Base-by-base conservation (phyloP, 1,284 basidiomycete species). In the Takashimella koratensis region DNA sequence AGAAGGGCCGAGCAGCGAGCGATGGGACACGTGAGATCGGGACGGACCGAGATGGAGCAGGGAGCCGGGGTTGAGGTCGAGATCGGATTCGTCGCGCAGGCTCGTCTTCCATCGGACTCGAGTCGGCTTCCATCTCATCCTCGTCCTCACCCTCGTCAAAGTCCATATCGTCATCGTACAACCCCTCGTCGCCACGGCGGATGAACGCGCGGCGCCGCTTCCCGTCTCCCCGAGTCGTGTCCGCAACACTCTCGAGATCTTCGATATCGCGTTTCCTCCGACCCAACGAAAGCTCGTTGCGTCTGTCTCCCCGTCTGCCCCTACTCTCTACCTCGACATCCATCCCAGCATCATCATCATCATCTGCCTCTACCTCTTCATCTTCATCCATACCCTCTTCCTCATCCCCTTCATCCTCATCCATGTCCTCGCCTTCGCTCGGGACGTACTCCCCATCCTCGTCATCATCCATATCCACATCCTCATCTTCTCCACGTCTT, bases 401-500 rank as follows among this genome's bases (percentile, higher is more conserved):
- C 19, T 45, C 43, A 4, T n/a, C 20, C 13, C 10, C 44, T 12
- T 46, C 48, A 43, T 56, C 47, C 19, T 27, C 27, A 16, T 22
- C 22, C 26, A 44, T 47, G 12, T 26, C 39, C 36, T 49, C 54
- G 12, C 30, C 45, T 45, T 21, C n/a, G 22, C 19, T 19, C 3
- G 10, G 26, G 26, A 43, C 52, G 3, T 49, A 43, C 21, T 54
- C 52, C 5, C 16, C 46, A 4, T 10, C 27, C 22, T 51, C 55
- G 21, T 40, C 51, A 26, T 53, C 52, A 5, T 47, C 44, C 16
- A 41, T 46, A 13, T 54, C 53, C 2, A 44, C 43, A 11, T 30
- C 43, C 20, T n/a, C 49, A 44, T 36, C 43, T 20, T 45, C 23
- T 43, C 57, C 42, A 41, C 21, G 24, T 44, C 45, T 11, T 47